Evolutionary conservation across 1,284 basidiomycete genomes (phyloP), one percentile per base, ranked within the genome.

Genomic region (Golubevia sp.): DNA sequence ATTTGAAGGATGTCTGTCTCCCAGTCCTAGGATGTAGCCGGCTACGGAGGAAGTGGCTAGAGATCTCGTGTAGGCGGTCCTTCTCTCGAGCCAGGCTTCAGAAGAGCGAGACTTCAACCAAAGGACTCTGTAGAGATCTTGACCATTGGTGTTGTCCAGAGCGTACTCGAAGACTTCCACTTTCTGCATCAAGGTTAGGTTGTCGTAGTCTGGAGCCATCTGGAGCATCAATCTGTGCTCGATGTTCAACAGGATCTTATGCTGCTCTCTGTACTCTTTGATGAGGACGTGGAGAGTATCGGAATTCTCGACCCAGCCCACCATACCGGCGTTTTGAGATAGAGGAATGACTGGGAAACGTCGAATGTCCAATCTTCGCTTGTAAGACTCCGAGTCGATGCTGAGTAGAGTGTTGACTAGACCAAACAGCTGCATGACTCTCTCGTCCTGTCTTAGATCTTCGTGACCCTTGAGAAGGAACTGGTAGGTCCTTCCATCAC

Each of bases 181-280:
- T 86, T 99, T 99, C 85, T 99, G 95, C 65, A 99, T 88, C 2
- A 98, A 87, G 30, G 92, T 94, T 50, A 99, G 86, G 74, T 91
- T 92, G 85, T 99, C 97, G 84, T 99, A 99, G 84, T 99, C 97
- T 7, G 97, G 96, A 11, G 97, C 96, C 96, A 99, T 99, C 92
- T 98, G 77, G 4, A 98, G 89, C 93, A 99, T 99, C 67, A 99
- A 86, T 15, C 96, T 91, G 82, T 98, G 97, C 86, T 99, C 97
- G 66, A 99, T 97, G 84, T 99, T 99, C 68, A 99, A 88, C 48
- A 99, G 86, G 50, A 99, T 96, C 86, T 99, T 99, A 66, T 79
- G 76, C 68, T 77, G 80, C 62, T 82, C 76, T 13, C 77, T 72
- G 55, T 77, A 83, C 57, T 81, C 94, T 79, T 94, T 91, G 84